Percentiles rank a stretch among this genome's conserved stretches.
Evolutionary conservation across 1,284 basidiomycete genomes (phyloP).

Genomic region (Pterulicium gracile): DNA sequence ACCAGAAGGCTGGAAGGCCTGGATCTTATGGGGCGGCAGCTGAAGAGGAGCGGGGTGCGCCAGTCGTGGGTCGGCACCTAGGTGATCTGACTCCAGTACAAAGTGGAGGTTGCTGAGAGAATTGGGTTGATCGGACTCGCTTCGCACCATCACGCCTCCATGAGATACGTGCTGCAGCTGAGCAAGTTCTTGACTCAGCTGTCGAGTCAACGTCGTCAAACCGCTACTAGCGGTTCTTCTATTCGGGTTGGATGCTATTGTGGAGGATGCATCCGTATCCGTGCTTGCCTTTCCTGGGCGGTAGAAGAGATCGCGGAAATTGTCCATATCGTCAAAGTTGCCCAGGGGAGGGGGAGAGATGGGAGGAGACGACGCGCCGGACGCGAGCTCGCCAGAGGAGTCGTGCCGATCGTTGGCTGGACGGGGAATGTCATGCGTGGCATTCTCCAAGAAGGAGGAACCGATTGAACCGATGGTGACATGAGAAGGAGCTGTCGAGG

Average conservation of each 20-base stretch:
- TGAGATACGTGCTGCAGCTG: constrained; percentile 20
- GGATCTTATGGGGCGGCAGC: constrained; percentile 9
- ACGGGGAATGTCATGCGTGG: background rate
- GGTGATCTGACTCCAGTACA: constrained; percentile 11
- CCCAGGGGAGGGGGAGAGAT: constrained; percentile 36
- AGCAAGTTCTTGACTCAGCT: constrained; percentile 50
- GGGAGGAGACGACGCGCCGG: constrained; percentile 27
- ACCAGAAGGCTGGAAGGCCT: constrained; percentile 26
- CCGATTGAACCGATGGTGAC: background rate
- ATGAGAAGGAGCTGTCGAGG: constrained; percentile 3
- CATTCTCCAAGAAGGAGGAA: background rate
- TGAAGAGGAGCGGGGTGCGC: background rate
- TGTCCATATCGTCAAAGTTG: constrained; percentile 51
- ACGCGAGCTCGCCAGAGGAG: constrained; percentile 14
- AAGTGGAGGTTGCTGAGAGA: background rate
- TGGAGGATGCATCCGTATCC: constrained; percentile 11
- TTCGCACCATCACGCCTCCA: constrained; percentile 16
- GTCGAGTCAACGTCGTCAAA: constrained; percentile 48
- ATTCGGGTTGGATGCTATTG: constrained; percentile 7
- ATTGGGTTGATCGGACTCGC: constrained; percentile 12
- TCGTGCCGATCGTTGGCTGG: background rate
- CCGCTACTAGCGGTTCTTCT: constrained; percentile 32
- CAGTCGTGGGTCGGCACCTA: constrained; percentile 2
- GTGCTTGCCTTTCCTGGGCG: constrained; percentile 22
- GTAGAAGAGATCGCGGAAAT: constrained; percentile 64